Evolutionary conservation across 2,329 filamentous ascomycete species (phyloP).

Genomic region (Pseudocercospora cruenta): DNA sequence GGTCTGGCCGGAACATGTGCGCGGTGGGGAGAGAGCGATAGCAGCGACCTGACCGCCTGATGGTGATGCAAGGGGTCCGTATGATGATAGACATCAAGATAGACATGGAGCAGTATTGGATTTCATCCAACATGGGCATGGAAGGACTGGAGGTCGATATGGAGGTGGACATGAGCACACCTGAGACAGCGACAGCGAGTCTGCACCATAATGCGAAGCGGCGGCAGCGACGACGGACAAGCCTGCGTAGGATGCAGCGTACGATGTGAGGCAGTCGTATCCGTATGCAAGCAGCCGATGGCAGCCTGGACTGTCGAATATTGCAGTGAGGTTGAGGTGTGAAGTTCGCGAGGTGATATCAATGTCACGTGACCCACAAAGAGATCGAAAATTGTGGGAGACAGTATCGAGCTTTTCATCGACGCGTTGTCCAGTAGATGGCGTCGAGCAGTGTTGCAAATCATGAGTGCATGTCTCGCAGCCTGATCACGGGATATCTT

Average conservation of each 20-base stretch:
- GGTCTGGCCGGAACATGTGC: constrained; percentile 30
- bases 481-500: not conserved
- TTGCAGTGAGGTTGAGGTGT: not conserved
- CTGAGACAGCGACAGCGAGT: not conserved
- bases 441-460: not conserved
- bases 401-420: not conserved
- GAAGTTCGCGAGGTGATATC: not conserved
- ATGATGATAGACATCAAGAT: not conserved
- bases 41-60: constrained; percentile 15
- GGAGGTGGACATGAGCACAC: not conserved
- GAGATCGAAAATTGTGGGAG: not conserved
- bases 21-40: constrained; percentile 13
- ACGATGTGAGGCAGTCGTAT: not conserved
- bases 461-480: not conserved
- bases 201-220: not conserved
- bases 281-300: not conserved
- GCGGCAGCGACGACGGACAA: not conserved
- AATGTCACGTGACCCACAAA: not conserved
- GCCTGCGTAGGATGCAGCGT: not conserved
- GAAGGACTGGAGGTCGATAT: not conserved
- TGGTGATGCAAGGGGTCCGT: constrained; percentile 9
- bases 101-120: not conserved
- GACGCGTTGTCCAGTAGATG: not conserved
- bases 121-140: not conserved
- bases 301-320: not conserved